These are phyloP conservation scores for Suillus spraguei DNA, from an alignment of 768 basidiomycete species.

Conservation along the genomic window DNA sequence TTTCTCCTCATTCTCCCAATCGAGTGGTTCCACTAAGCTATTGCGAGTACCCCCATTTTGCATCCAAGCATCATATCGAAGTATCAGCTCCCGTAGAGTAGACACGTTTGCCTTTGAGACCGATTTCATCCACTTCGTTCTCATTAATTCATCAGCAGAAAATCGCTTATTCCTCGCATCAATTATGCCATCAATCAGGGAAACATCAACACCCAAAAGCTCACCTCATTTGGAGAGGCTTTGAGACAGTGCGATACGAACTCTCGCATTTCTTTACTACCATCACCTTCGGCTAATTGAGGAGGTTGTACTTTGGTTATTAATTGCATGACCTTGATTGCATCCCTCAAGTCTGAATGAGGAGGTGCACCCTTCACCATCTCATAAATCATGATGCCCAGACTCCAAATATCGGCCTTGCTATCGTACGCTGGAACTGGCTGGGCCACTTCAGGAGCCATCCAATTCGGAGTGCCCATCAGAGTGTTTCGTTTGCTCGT, in stretches of 20 bases:
- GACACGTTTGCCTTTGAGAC: conserved; percentile 66
- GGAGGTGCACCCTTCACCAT: conserved; percentile 97
- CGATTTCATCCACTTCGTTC: conserved; percentile 89
- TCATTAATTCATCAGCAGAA: conserved; percentile 85
- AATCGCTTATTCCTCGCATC: conserved; percentile 56
- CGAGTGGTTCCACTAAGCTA: conserved; percentile 72
- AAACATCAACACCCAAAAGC: conserved; percentile 22
- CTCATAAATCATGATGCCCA: conserved; percentile 95
- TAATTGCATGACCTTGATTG: conserved; percentile 84
- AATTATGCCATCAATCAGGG: conserved; percentile 15
- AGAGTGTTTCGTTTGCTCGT: conserved; percentile 94
- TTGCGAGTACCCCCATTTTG: conserved; percentile 69
- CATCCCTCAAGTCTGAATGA: conserved; percentile 81
- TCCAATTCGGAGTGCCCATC: conserved; percentile 98
- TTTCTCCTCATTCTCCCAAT: conserved; percentile 74
- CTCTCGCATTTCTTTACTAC: conserved; percentile 84
- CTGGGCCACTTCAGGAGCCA: conserved; percentile 98
- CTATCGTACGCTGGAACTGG: conserved; percentile 90
- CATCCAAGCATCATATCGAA: conserved; percentile 75
- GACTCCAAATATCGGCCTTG: conserved; percentile 98
- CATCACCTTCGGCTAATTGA: conserved; percentile 73
- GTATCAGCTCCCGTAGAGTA: conserved; percentile 77
- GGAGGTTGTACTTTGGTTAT: conserved; percentile 88
- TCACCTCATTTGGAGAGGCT: conserved; percentile 78
- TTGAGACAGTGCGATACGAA: conserved; percentile 84